Percentiles rank a stretch among this genome's conserved stretches.
These are phyloP conservation scores for Bacidia rubella DNA, from an alignment of 495 filamentous ascomycete species.

Conservation along the genomic window DNA sequence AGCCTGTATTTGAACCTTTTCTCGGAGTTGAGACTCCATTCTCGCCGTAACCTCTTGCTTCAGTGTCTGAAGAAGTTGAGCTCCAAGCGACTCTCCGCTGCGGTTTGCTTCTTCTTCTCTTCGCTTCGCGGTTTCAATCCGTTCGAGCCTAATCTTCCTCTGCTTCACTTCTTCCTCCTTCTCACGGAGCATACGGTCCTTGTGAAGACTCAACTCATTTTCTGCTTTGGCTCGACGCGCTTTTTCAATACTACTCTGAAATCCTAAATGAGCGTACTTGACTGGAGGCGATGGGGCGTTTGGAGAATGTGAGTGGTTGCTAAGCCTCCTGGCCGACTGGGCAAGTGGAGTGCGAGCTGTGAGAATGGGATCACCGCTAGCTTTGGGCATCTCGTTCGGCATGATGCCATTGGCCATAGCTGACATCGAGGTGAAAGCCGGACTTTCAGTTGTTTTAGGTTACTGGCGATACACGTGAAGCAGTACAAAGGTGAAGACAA, in stretches of 20 bases:
- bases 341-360: not conserved
- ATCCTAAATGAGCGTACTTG: conserved; percentile 1
- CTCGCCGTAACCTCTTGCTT: conserved; percentile 4
- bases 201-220: conserved; percentile 1
- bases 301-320: not conserved
- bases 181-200: not conserved
- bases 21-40: conserved; percentile 6
- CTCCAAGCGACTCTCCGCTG: conserved; percentile 2
- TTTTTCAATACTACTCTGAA: conserved; percentile 8
- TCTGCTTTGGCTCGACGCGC: conserved; percentile 8
- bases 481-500: no score
- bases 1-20: conserved; percentile 6
- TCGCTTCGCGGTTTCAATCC: not conserved
- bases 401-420: not conserved
- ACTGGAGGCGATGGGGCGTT: not conserved
- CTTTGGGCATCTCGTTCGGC: not conserved
- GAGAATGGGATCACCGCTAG: not conserved
- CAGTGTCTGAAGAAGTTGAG: conserved; percentile 7
- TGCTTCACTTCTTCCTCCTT: conserved; percentile 1
- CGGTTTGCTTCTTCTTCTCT: conserved; percentile 3
- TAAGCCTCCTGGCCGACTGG: not conserved
- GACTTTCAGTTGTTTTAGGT: no score
- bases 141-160: conserved; percentile 1
- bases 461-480: no score
- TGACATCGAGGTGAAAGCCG: not conserved